Percentiles rank a stretch among this genome's conserved stretches.
phyloP scores from a whole-genome alignment of 768 basidiomycete species.

The Calocybe gangraenosa region DNA sequence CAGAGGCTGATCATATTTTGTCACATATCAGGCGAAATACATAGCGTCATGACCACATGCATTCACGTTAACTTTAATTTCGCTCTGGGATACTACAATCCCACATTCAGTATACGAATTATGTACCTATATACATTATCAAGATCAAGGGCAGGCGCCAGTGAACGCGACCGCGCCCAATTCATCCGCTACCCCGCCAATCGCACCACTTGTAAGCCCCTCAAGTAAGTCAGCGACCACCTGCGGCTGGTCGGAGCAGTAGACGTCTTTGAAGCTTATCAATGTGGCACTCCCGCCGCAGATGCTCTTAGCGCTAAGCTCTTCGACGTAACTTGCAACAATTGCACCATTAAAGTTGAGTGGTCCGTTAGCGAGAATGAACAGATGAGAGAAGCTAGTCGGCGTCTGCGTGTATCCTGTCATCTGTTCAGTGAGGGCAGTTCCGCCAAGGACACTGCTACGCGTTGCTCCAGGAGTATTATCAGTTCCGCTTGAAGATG shows the following conservation, averaged over 20 bases:
- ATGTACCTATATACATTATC: too few species aligned
- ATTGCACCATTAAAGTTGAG: not conserved
- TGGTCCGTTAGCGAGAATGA: not conserved
- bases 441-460: not conserved
- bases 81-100: too few species aligned
- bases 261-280: slow-evolving; percentile 8
- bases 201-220: not conserved
- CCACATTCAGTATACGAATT: too few species aligned
- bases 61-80: too few species aligned
- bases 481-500: not conserved
- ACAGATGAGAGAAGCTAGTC: not conserved
- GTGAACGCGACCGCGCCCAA: too few species aligned
- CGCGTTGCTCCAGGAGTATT: slow-evolving; percentile 6
- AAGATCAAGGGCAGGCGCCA: too few species aligned
- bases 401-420: not conserved
- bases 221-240: slow-evolving; percentile 2
- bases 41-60: too few species aligned
- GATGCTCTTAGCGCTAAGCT: slow-evolving; percentile 8
- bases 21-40: too few species aligned
- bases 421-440: not conserved
- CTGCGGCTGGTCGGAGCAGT: slow-evolving; percentile 1
- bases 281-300: slow-evolving; percentile 13
- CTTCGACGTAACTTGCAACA: slow-evolving; percentile 8
- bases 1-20: too few species aligned
- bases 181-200: slow-evolving; percentile 3